Percentiles rank a stretch among this genome's conserved stretches.
These are phyloP conservation scores for Solanum paucissectum DNA, from an alignment of 257 asterid species.

Conservation along the genomic window DNA sequence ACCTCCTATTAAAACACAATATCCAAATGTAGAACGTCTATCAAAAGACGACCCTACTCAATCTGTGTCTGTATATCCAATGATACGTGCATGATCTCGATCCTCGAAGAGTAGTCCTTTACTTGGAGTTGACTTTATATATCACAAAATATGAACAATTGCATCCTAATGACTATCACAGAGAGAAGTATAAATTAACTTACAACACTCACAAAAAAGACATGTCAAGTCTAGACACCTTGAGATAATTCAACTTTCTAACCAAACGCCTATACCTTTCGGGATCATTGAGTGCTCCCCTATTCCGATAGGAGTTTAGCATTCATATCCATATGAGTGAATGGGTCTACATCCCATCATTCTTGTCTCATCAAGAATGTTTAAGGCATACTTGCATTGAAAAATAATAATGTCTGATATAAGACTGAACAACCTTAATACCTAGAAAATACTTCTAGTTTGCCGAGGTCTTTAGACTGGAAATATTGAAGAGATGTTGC, in stretches of 20 bases:
- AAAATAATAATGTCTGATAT: too few species aligned
- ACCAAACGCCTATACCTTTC: background rate
- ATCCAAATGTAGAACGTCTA: background rate
- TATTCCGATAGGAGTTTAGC: background rate
- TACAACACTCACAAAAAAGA: background rate
- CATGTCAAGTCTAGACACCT: background rate
- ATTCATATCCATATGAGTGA: background rate
- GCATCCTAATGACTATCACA: background rate
- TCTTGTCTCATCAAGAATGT: background rate
- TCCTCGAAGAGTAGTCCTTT: background rate
- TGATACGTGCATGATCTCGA: background rate
- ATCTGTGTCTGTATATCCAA: background rate
- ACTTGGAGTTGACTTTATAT: background rate
- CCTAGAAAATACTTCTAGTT: background rate
- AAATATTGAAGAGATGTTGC: too few species aligned
- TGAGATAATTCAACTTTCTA: background rate
- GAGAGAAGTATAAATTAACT: background rate
- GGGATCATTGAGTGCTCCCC: too few species aligned
- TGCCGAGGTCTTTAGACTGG: background rate
- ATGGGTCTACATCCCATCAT: background rate
- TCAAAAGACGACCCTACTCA: background rate
- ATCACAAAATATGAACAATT: background rate
- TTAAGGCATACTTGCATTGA: background rate
- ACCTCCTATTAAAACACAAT: background rate
- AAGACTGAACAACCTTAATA: background rate